Conservation (phyloP, 2,329 filamentous ascomycete species). For the Arthrobotrys iridis region DNA sequence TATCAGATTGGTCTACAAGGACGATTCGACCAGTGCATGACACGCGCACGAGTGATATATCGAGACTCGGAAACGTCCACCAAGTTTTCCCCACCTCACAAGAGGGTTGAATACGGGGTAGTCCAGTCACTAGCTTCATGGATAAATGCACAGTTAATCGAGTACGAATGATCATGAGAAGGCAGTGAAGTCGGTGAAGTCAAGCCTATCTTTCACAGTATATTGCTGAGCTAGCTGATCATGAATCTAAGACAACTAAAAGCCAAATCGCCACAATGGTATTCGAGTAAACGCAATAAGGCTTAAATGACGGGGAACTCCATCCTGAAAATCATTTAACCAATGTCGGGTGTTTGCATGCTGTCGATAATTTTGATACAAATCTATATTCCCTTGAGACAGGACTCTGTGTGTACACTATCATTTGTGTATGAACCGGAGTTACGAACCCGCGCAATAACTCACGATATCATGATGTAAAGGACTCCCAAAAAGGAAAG, state of each 20-base stretch:
- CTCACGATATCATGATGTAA: slow-evolving; percentile 27
- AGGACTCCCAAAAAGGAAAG: slow-evolving; percentile 16
- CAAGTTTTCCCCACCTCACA: slow-evolving; percentile 2
- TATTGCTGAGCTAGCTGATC: slow-evolving; percentile 3
- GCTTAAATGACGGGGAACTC: not conserved
- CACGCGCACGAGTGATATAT: slow-evolving; percentile 23
- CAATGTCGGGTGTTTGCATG: not conserved
- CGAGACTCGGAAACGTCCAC: not conserved
- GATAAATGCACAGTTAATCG: slow-evolving; percentile 21
- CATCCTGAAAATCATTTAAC: not conserved
- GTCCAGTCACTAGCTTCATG: slow-evolving; percentile 17
- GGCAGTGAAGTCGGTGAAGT: not conserved
- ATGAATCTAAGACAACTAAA: slow-evolving; percentile 9
- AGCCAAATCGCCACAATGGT: slow-evolving; percentile 2
- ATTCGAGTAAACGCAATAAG: not conserved
- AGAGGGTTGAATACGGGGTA: slow-evolving; percentile 4
- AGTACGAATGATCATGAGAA: slow-evolving; percentile 6
- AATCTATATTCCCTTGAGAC: not conserved
- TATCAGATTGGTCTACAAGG: slow-evolving; percentile 8
- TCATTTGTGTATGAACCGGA: not conserved
- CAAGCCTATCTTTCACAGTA: slow-evolving; percentile 23
- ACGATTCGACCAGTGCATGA: slow-evolving; percentile 11
- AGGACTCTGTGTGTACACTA: not conserved
- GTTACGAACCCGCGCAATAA: slow-evolving; percentile 4
- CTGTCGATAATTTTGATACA: not conserved